phyloP scores from a whole-genome alignment of 192 early-diverging fungal species.

The Coemansia sp. region DNA sequence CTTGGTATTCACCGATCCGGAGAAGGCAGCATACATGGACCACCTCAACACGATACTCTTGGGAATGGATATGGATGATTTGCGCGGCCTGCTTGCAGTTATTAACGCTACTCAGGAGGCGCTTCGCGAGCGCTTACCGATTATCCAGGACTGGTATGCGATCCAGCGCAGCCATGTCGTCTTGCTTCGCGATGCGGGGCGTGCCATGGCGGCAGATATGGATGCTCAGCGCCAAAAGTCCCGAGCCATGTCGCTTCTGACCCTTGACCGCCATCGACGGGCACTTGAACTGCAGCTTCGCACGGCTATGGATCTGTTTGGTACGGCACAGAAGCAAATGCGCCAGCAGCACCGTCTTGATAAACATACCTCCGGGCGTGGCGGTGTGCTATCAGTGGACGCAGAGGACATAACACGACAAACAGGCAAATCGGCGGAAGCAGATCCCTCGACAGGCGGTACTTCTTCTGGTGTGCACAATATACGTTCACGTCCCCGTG shows the following conservation, averaged over 20 bases:
- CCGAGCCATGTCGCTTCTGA: constrained; percentile 31
- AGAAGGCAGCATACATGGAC: constrained; percentile 65
- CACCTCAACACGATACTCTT: constrained; percentile 72
- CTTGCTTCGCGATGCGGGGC: constrained; percentile 18
- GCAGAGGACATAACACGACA: neutral
- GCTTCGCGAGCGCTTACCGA: constrained; percentile 41
- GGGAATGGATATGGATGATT: constrained; percentile 73
- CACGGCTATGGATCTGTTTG: constrained; percentile 49
- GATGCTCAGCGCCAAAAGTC: constrained; percentile 14
- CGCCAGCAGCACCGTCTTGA: constrained; percentile 18
- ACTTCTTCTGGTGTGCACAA: too few relatives aligned
- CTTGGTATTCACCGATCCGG: constrained; percentile 80
- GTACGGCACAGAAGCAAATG: constrained; percentile 44
- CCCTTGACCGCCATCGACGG: constrained; percentile 37
- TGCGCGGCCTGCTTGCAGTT: constrained; percentile 48
- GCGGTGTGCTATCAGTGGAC: neutral
- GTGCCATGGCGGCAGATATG: constrained; percentile 1
- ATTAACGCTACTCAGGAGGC: constrained; percentile 44
- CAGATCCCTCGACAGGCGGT: neutral
- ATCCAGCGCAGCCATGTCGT: constrained; percentile 36
- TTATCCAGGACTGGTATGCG: constrained; percentile 48
- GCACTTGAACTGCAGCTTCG: constrained; percentile 50
- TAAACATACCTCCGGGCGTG: neutral
- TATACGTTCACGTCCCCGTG: neutral
- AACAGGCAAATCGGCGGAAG: neutral